These are phyloP conservation scores for Hypoxylon lienhwacheense DNA, from an alignment of 495 filamentous ascomycete species.

Conservation along the genomic window DNA sequence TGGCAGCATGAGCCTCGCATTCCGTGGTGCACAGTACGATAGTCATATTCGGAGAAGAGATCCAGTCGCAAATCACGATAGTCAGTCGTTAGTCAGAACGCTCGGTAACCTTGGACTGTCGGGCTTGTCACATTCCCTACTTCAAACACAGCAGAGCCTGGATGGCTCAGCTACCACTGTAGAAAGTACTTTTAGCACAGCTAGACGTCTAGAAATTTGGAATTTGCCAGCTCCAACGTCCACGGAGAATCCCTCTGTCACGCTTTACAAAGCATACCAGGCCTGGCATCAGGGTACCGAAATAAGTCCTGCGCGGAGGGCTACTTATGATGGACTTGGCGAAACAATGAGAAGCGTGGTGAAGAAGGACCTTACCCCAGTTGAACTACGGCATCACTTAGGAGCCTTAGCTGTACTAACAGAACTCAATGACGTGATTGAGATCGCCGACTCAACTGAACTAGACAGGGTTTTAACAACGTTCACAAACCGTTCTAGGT, in stretches of 20 bases:
- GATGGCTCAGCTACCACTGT: conserved; percentile 58
- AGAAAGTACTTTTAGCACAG: conserved; percentile 76
- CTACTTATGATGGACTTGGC: conserved; percentile 66
- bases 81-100: conserved; percentile 60
- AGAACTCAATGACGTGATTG: conserved; percentile 78
- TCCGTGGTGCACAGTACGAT: conserved; percentile 89
- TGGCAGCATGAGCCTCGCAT: conserved; percentile 84
- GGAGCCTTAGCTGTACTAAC: conserved; percentile 74
- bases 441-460: conserved; percentile 57
- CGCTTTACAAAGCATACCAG: conserved; percentile 79
- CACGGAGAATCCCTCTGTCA: conserved; percentile 62
- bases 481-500: conserved; percentile 66
- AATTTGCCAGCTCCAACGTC: conserved; percentile 74
- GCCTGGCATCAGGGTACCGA: conserved; percentile 69
- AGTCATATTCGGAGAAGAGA: conserved; percentile 66
- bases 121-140: conserved; percentile 70
- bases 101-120: conserved; percentile 68
- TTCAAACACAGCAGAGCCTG: conserved; percentile 62
- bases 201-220: conserved; percentile 88
- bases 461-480: conserved; percentile 62
- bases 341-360: conserved; percentile 62
- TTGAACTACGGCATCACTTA: conserved; percentile 63
- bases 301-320: conserved; percentile 48
- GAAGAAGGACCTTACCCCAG: conserved; percentile 57
- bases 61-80: conserved; percentile 46